A percentile compares a stretch with the other conserved stretches of the same genome.
Evolutionary conservation across 2,329 filamentous ascomycete species (phyloP).

Genomic region (Neobulgaria alba): DNA sequence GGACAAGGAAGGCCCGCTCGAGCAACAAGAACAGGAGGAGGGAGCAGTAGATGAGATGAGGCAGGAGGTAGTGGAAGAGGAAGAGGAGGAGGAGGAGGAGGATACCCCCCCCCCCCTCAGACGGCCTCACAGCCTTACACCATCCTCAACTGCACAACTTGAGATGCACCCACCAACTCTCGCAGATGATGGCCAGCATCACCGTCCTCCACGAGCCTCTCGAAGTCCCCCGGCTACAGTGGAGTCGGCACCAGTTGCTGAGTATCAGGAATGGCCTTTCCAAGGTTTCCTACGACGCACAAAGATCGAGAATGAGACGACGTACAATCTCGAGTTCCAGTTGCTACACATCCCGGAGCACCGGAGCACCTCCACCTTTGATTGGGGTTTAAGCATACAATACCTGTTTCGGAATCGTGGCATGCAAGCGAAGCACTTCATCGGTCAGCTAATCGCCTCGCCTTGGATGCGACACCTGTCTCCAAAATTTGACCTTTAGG

Average conservation of each 20-base stretch:
- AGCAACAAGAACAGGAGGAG: constrained; percentile 7
- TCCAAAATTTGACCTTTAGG: constrained; percentile 7
- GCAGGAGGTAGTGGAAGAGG: background rate
- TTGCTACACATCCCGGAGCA: no score
- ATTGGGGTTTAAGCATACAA: background rate
- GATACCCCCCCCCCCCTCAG: no score
- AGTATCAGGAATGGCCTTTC: constrained; percentile 17
- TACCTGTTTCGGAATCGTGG: background rate
- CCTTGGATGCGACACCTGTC: constrained; percentile 1
- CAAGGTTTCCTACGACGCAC: constrained; percentile 15
- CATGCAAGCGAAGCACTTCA: background rate
- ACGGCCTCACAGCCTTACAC: constrained; percentile 3
- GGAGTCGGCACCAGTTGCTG: constrained; percentile 9
- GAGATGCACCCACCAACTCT: constrained; percentile 5
- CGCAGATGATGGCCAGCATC: constrained; percentile 4
- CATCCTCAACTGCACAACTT: constrained; percentile 2
- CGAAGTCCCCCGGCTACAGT: constrained; percentile 4
- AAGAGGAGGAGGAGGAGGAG: constrained; percentile 3
- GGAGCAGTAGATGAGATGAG: constrained; percentile 7
- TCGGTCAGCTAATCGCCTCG: background rate
- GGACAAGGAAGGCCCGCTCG: constrained; percentile 4
- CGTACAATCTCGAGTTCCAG: no score
- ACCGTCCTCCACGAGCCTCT: constrained; percentile 8
- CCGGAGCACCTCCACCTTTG: no score
- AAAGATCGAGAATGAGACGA: constrained; percentile 9